Percentiles rank a stretch among this genome's conserved stretches.
Evolutionary conservation across 139 green algal genomes (phyloP).

Genomic region (Chlorella vulgaris): DNA sequence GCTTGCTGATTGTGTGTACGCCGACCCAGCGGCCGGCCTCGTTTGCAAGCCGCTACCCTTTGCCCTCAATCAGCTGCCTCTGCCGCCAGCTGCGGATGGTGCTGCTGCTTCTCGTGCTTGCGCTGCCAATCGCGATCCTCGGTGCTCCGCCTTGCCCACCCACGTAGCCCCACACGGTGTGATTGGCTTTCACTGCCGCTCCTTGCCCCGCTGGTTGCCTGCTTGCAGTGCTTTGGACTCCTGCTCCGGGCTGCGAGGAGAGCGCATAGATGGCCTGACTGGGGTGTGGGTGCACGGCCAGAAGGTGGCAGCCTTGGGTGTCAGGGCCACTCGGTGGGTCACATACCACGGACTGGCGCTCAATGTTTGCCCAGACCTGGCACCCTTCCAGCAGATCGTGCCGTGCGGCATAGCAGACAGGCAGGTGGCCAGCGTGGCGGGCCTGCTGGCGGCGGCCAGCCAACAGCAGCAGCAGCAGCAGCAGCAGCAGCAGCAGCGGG

Average conservation of each 20-base stretch:
- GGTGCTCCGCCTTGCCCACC: too few species aligned
- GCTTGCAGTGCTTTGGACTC: constrained; percentile 42
- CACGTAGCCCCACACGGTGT: too few species aligned
- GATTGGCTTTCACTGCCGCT: too few species aligned
- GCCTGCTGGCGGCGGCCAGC: not conserved
- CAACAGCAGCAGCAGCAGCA: not conserved
- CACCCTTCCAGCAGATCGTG: constrained; percentile 70
- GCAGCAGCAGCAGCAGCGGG: not conserved
- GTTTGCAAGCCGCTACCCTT: not conserved
- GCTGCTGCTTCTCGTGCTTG: too few species aligned
- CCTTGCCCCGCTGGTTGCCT: not conserved
- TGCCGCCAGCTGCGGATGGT: not conserved
- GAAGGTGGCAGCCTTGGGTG: constrained; percentile 83
- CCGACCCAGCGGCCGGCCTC: not conserved
- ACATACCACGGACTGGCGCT: constrained; percentile 84
- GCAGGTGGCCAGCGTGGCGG: constrained; percentile 43
- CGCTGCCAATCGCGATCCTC: too few species aligned
- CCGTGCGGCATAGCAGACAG: constrained; percentile 75
- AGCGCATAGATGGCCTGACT: constrained; percentile 69
- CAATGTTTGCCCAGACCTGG: constrained; percentile 73
- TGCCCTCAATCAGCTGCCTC: not conserved
- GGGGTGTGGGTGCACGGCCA: constrained; percentile 72
- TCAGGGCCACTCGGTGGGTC: constrained; percentile 72
- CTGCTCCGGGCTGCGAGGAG: constrained; percentile 58
- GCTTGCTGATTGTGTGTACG: not conserved